Base-by-base conservation (phyloP, 495 filamentous ascomycete species). In the Xylaria castorea region DNA sequence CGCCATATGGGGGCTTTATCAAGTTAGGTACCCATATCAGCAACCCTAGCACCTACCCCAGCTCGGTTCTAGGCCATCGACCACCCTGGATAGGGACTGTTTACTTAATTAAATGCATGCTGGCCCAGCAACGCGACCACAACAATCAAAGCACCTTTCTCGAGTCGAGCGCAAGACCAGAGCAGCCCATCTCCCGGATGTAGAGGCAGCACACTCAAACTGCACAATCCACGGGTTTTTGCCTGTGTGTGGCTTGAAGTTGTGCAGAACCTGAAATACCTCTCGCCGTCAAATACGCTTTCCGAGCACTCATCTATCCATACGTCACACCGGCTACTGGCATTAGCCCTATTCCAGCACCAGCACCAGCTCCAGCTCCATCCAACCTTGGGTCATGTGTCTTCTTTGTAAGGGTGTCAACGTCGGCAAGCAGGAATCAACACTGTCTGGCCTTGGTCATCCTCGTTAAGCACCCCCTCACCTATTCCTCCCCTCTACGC, bases 101-200 rank as follows among this genome's bases (percentile, higher is more conserved):
- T 58, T n/a, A n/a, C n/a, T n/a, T 65, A 2, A 53, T 65, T 66
- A 48, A 30, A 2, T 8, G 14, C 22, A 46, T 14, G 70, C 70
- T 72, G 63, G 57, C 70, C 70, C 62, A 72, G 70, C 70, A 72
- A 72, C 70, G 70, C 70, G 8, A 66, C 36, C 50, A 67, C 36
- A 42, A 42, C 61, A 60, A n/a, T 16, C 38, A 66, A 44, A 16
- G 32, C 55, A 4, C 25, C 44, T n/a, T 71, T 46, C 14, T 38
- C 36, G 22, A 11, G 50, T 38, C 27, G 51, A 55, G 32, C 50
- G 34, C 63, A 53, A n/a, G n/a, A n/a, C n/a, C n/a, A 67, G 27
- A 50, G 42, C 44, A 67, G n/a, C 34, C 8, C n/a, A 4, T 60
- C 30, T 9, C 57, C 22, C 34, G 6, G 6, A 61, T 38, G 32